A percentile compares a stretch with the other conserved stretches of the same genome.
These are phyloP conservation scores for Jatropha podagrica DNA, from an alignment of 441 rosid species.

Conservation along the genomic window DNA sequence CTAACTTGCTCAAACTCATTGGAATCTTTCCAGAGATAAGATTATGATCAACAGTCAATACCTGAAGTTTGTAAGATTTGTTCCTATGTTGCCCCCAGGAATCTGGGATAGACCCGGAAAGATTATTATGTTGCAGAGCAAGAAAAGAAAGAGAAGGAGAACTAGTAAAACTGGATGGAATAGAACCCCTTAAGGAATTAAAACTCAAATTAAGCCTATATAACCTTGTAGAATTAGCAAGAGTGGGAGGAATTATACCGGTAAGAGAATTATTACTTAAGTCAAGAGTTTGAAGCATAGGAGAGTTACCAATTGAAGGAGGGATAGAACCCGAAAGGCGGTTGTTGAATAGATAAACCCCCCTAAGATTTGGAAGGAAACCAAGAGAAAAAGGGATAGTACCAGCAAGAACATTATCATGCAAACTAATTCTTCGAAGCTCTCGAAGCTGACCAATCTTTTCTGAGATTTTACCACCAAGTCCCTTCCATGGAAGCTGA, in stretches of 20 bases:
- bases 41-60: conserved; percentile 49
- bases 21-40: conserved; percentile 53
- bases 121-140: conserved; percentile 65
- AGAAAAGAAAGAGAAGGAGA: conserved; percentile 59
- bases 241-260: conserved; percentile 55
- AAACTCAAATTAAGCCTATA: conserved; percentile 67
- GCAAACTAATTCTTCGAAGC: conserved; percentile 76
- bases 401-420: conserved; percentile 68
- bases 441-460: conserved; percentile 78
- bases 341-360: conserved; percentile 79
- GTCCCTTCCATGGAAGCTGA: conserved; percentile 83
- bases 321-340: conserved; percentile 73
- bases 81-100: conserved; percentile 44
- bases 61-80: conserved; percentile 33
- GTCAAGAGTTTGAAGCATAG: conserved; percentile 67
- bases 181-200: conserved; percentile 60
- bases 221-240: conserved; percentile 66
- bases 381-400: conserved; percentile 65
- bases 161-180: conserved; percentile 46
- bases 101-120: conserved; percentile 67
- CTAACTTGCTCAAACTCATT: conserved; percentile 41
- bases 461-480: conserved; percentile 73
- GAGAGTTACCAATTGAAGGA: conserved; percentile 59
- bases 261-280: conserved; percentile 58
- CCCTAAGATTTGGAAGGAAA: conserved; percentile 67